Conservation (phyloP, 345 rosid species). For the Erucastrum elatum region DNA sequence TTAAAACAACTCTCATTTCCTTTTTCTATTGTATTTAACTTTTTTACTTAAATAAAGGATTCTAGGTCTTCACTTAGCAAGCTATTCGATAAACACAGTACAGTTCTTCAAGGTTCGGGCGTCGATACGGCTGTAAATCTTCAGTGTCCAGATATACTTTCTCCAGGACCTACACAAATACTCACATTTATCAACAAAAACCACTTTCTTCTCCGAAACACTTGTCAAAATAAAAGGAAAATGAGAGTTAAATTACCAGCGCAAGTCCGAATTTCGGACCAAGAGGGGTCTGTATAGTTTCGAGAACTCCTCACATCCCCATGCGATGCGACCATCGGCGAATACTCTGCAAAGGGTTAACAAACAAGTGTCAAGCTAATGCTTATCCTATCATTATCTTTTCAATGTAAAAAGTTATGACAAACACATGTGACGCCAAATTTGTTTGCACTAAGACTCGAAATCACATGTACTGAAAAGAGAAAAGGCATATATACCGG, state of each 20-base stretch:
- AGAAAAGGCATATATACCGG: neutral
- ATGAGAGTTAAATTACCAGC: conserved; percentile 55
- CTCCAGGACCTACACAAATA: conserved; percentile 80
- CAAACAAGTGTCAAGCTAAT: neutral
- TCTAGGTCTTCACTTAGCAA: conserved; percentile 33
- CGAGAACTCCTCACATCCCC: neutral
- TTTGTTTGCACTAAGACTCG: neutral
- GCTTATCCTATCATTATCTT: neutral
- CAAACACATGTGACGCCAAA: neutral
- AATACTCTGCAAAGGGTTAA: neutral
- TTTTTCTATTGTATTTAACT: neutral
- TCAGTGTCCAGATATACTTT: conserved; percentile 81
- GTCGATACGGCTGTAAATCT: conserved; percentile 93
- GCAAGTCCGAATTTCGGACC: conserved; percentile 58
- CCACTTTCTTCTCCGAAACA: conserved; percentile 1
- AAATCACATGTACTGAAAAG: neutral
- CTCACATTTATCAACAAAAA: conserved; percentile 13
- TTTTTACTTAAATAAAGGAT: conserved; percentile 16
- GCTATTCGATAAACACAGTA: conserved; percentile 55
- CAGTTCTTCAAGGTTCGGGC: conserved; percentile 84
- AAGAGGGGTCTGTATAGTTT: conserved; percentile 42
- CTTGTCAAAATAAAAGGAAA: neutral
- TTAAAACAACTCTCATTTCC: neutral
- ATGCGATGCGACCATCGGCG: neutral
- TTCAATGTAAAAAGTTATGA: neutral